Evolutionary conservation across 2,329 filamentous ascomycete genomes (phyloP), one percentile per base, ranked within the genome.

Genomic region (Ophiocordyceps camponoti-floridani): DNA sequence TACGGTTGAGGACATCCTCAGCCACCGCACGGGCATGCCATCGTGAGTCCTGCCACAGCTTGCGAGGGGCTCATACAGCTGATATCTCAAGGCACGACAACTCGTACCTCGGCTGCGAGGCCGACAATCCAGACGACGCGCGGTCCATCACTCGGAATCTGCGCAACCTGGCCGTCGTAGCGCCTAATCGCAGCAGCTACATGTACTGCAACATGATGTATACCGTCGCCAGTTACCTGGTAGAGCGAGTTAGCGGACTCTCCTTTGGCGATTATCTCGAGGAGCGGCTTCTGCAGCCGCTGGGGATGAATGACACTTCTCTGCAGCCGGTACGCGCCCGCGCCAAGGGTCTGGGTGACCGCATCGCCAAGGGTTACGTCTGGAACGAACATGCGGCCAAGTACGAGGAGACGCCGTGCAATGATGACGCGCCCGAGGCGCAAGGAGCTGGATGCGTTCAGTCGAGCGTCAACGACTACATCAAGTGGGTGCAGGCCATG

Each of bases 181-280:
- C 52, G 6, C 55, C 56, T 0, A 44, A 53, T 0, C 51, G 55
- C 6, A 47, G 48, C 16, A 49, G 48, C 42, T 54, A 51, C 44
- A 47, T 53, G 14, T 56, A 57, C 46, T 52, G 48, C 45, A 58
- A 55, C 41, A 52, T 55, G 48, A 57, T 58, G 55, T 58, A 51
- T 42, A 56, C 54, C 1, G 55, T 46, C 3, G 50, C 52, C 3
- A 48, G 50, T 1, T 44, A 57, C 41, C 46, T 58, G 9, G 51
- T 58, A 1, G 52, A 58, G 44, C 30, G 45, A 1, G 50, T 44
- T 18, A 50, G 40, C 5, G 44, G 46, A 1, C 43, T 50, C 4
- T 30, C 26, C 16, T 56, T 57, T 35, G 18, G 51, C 10, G 46
- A 53, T 3, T 56, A 53, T 40, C 50, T 58, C 10, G 33, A 52